Evolutionary conservation across 768 basidiomycete species (phyloP).

Genomic region (Lactarius indigo): DNA sequence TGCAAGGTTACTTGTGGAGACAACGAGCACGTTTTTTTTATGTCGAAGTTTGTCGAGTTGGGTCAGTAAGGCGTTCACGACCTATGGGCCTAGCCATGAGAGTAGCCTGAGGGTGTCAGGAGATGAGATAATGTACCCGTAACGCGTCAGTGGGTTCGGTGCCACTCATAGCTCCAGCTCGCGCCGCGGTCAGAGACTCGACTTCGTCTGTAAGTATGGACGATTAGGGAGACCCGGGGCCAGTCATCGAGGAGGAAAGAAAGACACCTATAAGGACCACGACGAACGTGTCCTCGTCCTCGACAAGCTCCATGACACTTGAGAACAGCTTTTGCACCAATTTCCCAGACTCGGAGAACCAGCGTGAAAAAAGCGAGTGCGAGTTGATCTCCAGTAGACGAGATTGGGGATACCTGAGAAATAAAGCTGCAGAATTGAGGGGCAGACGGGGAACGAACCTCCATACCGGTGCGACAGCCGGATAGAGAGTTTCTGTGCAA

Average conservation of each 20-base stretch:
- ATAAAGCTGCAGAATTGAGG: not conserved
- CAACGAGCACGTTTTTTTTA: constrained; percentile 88
- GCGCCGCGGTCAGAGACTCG: constrained; percentile 90
- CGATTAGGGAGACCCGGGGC: not conserved
- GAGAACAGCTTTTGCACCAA: constrained; percentile 91
- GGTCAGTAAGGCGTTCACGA: constrained; percentile 95
- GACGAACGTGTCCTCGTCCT: constrained; percentile 88
- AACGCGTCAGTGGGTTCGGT: constrained; percentile 95
- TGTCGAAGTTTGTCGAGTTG: constrained; percentile 95
- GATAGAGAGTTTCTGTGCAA: constrained; percentile 94
- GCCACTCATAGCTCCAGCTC: constrained; percentile 91
- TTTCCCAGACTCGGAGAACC: constrained; percentile 99
- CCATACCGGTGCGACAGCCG: constrained; percentile 77
- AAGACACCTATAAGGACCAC: constrained; percentile 84
- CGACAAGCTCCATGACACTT: constrained; percentile 85
- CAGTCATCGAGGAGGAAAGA: not conserved
- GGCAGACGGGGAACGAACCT: not conserved
- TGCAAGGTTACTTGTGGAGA: constrained; percentile 94
- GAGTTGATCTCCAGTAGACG: constrained; percentile 97
- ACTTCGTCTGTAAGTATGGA: constrained; percentile 71
- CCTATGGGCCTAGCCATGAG: constrained; percentile 44
- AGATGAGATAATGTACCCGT: constrained; percentile 48
- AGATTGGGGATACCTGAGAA: constrained; percentile 71
- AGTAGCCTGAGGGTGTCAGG: not conserved
- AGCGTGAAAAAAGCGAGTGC: constrained; percentile 95